Percentiles rank a stretch among this genome's conserved stretches.
phyloP scores from a whole-genome alignment of 495 filamentous ascomycete species.

The Neurospora sublineolata region DNA sequence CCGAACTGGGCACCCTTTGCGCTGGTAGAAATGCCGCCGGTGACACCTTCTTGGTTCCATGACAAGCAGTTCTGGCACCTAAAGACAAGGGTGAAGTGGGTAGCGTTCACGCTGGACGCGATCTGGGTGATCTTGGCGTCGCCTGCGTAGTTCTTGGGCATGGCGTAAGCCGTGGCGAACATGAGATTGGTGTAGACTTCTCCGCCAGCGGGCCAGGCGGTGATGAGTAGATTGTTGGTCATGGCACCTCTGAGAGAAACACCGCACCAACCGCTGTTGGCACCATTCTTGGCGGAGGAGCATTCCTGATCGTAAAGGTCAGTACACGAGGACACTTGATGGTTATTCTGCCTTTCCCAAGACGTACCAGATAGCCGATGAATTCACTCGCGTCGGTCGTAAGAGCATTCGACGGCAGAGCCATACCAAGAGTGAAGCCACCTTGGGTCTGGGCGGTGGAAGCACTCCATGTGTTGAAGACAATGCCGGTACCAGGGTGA shows the following conservation, averaged over 20 bases:
- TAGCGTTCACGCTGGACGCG: constrained; percentile 40
- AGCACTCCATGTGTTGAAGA: constrained; percentile 33
- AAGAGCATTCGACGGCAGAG: constrained; percentile 41
- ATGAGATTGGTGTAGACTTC: constrained; percentile 42
- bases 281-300: constrained; percentile 11
- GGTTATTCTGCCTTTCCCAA: neutral
- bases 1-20: constrained; percentile 18
- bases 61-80: constrained; percentile 50
- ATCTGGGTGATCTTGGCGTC: constrained; percentile 46
- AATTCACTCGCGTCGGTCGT: constrained; percentile 44
- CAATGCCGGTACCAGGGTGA: constrained; percentile 32
- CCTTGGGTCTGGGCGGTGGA: constrained; percentile 20
- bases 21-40: constrained; percentile 14
- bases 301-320: constrained; percentile 16
- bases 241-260: constrained; percentile 44
- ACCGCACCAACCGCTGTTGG: constrained; percentile 43
- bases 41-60: constrained; percentile 30
- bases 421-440: constrained; percentile 42
- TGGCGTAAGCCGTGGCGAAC: constrained; percentile 45
- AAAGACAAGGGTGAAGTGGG: constrained; percentile 47
- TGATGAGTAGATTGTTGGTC: constrained; percentile 46
- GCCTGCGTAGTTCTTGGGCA: constrained; percentile 47
- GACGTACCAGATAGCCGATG: constrained; percentile 43
- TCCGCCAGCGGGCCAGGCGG: constrained; percentile 42
- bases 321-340: constrained; percentile 3